Conservation (phyloP, 163 green algal genomes). For the Chlamydomonas reinhardtii region DNA sequence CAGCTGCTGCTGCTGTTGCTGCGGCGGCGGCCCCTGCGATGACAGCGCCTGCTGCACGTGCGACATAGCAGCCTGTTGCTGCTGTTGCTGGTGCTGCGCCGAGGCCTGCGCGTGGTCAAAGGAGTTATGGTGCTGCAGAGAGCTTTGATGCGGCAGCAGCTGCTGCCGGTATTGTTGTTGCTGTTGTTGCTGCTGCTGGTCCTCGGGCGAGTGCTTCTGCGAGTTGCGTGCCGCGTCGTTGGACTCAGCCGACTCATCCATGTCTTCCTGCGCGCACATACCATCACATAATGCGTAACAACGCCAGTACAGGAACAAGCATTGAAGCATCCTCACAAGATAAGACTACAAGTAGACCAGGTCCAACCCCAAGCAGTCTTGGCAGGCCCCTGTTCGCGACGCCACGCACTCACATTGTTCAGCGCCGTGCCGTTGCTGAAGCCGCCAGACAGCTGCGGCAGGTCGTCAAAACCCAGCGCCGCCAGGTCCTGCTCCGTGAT, state of each 20-base stretch:
- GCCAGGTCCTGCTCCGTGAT: conserved; percentile 46
- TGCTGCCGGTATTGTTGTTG: background rate
- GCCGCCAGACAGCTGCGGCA: conserved; percentile 27
- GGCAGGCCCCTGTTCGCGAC: no score
- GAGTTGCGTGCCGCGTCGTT: background rate
- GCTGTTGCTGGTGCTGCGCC: background rate
- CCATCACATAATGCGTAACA: no score
- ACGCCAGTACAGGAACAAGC: background rate
- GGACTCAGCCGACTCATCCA: conserved; percentile 34
- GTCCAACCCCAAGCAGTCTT: no score
- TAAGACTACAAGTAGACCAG: no score
- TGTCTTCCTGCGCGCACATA: conserved; percentile 11
- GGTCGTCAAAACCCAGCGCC: conserved; percentile 36
- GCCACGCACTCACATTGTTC: no score
- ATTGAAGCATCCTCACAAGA: no score
- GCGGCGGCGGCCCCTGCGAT: background rate
- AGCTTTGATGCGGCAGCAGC: background rate
- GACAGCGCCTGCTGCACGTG: background rate
- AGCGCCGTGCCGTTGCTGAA: conserved; percentile 1
- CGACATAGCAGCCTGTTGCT: background rate
- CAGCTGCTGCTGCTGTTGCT: background rate
- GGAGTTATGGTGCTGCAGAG: background rate
- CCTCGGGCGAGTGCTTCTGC: background rate
- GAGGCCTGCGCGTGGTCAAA: background rate
- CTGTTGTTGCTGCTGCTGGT: background rate